phyloP scores from a whole-genome alignment of 2,329 filamentous ascomycete genomes.

The Exophiala viscosa region DNA sequence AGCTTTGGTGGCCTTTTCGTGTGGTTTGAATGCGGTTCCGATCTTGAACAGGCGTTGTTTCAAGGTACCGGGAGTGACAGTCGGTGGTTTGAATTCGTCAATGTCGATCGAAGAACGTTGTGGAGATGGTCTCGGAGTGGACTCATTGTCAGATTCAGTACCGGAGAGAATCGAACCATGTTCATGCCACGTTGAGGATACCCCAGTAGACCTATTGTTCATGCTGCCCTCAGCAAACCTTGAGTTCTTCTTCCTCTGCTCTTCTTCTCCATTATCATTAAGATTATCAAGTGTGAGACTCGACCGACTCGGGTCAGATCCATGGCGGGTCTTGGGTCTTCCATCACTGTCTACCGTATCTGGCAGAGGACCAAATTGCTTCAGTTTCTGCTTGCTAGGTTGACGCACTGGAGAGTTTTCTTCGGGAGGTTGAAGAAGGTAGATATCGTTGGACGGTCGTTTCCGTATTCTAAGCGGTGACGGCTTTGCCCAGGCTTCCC shows the following conservation, averaged over 20 bases:
- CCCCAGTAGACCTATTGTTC: constrained; percentile 60
- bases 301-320: not conserved
- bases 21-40: constrained; percentile 19
- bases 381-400: constrained; percentile 14
- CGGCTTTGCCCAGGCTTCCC: constrained; percentile 21
- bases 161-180: constrained; percentile 12
- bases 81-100: constrained; percentile 24
- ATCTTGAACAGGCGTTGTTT: constrained; percentile 22
- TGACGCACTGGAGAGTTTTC: constrained; percentile 6
- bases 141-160: constrained; percentile 15
- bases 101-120: constrained; percentile 23
- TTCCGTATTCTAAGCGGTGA: constrained; percentile 9
- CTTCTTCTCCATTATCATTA: not conserved
- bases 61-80: constrained; percentile 22
- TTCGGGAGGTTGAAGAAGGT: constrained; percentile 6
- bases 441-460: constrained; percentile 1
- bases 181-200: constrained; percentile 27
- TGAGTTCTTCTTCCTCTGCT: constrained; percentile 39
- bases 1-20: not conserved
- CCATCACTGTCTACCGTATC: constrained; percentile 7
- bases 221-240: constrained; percentile 76
- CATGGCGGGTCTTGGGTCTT: constrained; percentile 20
- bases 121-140: constrained; percentile 17
- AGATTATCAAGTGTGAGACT: not conserved
- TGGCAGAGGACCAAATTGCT: constrained; percentile 10